Conservation (phyloP, 2,329 filamentous ascomycete species). For the Fusarium euwallaceae region DNA sequence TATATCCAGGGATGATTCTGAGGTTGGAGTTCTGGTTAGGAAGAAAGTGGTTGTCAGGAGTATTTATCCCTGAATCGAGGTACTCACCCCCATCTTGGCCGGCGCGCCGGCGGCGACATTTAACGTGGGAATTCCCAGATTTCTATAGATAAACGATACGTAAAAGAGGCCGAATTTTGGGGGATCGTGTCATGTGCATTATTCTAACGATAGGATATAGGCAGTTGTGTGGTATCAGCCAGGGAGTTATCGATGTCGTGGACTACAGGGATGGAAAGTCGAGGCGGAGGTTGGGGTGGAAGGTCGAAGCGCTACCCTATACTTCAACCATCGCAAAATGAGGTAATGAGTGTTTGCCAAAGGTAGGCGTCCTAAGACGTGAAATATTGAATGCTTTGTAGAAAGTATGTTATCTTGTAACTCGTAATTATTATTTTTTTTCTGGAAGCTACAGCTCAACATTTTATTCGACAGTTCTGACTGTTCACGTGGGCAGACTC, state of each 20-base stretch:
- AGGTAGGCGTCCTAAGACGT: too few species aligned
- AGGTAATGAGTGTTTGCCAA: not conserved
- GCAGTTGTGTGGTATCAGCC: not conserved
- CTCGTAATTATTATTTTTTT: too few species aligned
- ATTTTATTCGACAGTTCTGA: too few species aligned
- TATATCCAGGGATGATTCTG: not conserved
- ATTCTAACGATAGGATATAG: not conserved
- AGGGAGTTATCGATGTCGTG: not conserved
- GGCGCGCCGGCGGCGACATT: not conserved
- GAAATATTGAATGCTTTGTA: not conserved
- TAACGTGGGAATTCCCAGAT: not conserved
- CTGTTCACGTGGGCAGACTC: too few species aligned
- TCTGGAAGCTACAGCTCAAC: too few species aligned
- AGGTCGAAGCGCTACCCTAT: conserved; percentile 4
- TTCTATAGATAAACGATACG: not conserved
- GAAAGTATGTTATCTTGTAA: too few species aligned
- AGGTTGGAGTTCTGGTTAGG: not conserved
- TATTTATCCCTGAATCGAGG: not conserved
- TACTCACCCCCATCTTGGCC: not conserved
- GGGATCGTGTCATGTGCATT: not conserved
- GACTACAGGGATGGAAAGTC: not conserved
- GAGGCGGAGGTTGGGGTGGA: not conserved
- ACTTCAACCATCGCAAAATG: not conserved
- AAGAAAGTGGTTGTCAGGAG: not conserved
- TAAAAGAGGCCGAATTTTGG: not conserved